A percentile compares a stretch with the other conserved stretches of the same genome.
phyloP scores from a whole-genome alignment of 2,329 filamentous ascomycete species.

The Capronia coronata region DNA sequence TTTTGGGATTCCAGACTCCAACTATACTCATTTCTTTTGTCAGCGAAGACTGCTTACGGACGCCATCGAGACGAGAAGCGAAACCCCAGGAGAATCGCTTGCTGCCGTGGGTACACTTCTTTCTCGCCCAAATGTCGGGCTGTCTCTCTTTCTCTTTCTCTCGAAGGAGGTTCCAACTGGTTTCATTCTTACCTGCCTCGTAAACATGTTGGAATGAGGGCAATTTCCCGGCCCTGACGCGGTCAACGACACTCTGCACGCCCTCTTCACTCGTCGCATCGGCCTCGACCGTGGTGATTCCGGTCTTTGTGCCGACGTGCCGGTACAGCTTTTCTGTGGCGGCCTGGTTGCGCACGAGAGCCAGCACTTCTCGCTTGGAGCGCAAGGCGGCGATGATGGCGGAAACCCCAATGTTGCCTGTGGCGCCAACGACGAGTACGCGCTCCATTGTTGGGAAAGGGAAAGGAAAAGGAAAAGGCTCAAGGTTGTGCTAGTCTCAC shows the following conservation, averaged over 20 bases:
- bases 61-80: too few relatives aligned
- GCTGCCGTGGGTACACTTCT: too few relatives aligned
- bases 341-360: constrained; percentile 35
- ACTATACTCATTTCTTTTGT: not conserved
- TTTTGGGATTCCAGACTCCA: not conserved
- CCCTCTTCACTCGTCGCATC: constrained; percentile 32
- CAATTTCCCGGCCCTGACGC: constrained; percentile 33
- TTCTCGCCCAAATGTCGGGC: too few relatives aligned
- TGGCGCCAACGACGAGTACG: constrained; percentile 37
- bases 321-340: constrained; percentile 34
- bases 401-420: constrained; percentile 37
- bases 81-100: too few relatives aligned
- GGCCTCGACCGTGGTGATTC: constrained; percentile 34
- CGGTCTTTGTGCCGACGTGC: constrained; percentile 29
- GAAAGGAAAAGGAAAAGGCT: too few relatives aligned
- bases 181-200: constrained; percentile 29
- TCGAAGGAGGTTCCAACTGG: not conserved
- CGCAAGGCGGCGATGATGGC: constrained; percentile 32
- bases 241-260: constrained; percentile 34
- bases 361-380: constrained; percentile 33
- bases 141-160: too few relatives aligned
- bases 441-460: too few relatives aligned
- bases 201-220: constrained; percentile 39
- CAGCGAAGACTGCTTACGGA: not conserved
- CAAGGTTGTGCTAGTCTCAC: too few relatives aligned